Evolutionary conservation across 164 flowering plant species (phyloP), one percentile per base, ranked within the genome.

Genomic region (Tinospora cordifolia): DNA sequence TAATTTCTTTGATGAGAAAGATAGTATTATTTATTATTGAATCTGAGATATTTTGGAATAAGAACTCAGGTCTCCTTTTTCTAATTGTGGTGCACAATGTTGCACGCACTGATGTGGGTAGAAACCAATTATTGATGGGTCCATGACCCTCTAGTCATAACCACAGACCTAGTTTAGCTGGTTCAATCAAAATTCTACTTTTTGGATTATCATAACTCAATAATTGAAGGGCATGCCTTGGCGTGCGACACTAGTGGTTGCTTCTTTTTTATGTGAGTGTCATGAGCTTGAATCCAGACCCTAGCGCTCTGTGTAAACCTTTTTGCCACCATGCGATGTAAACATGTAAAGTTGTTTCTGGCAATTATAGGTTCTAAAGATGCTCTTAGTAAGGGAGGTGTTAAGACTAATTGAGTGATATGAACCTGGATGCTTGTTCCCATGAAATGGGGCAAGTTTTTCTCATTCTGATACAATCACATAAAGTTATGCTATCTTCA

Each of bases 11-110:
- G 2, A 14, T 9, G 1, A 44, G 47, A 44, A 44, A 41, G 46
- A 44, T 44, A 5, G 47, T 44, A 44, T 2, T 0, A 44, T 2
- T 44, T 9, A 44, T 44, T 54, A 54, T 19, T 54, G n/a, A n/a
- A 11, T 14, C 46, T 51, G 40, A 71, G 68, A 19, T 60, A 54
- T 24, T 27, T 41, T 22, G 26, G 66, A 66, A 72, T 36, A 41
- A 34, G 62, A 63, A 26, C 10, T 38, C 41, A 21, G n/a, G 21
- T 41, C 51, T 41, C n/a, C 59, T 1, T 51, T 51, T 54, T 44
- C 1, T 14, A 44, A 44, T 44, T 44, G 12, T 44, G 47, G 0
- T 44, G 47, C 47, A 44, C 47, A 30, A 10, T 44, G 47, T 1
- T 44, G 47, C 47, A 44, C 47, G n/a, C n/a, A 44, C 12, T 7